Percentiles rank a stretch among this genome's conserved stretches.
Conservation (phyloP, 2,329 filamentous ascomycete species). For the Mollisia scopiformis region DNA sequence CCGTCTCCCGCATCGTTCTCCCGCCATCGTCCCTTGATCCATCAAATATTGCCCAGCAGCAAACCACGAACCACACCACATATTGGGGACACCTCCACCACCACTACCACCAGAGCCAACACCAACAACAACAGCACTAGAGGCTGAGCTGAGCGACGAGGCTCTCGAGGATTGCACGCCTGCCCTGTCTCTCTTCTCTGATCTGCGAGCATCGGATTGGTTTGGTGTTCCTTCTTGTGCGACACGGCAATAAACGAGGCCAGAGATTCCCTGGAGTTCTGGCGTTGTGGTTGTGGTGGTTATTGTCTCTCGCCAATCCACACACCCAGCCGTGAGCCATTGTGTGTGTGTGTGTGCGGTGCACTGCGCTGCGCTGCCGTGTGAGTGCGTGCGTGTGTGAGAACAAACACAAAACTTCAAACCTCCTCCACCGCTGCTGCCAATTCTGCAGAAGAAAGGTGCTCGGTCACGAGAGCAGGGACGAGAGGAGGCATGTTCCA, state of each 20-base stretch:
- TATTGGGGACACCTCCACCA: neutral
- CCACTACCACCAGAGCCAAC: no score
- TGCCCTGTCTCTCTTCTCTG: no score
- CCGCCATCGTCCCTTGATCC: neutral
- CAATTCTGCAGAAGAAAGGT: no score
- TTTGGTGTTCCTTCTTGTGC: neutral
- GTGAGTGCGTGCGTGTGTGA: no score
- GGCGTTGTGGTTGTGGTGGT: neutral
- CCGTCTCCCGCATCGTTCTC: neutral
- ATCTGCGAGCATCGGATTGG: no score
- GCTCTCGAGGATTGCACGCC: neutral
- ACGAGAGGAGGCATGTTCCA: constrained; percentile 33
- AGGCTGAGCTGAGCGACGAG: neutral
- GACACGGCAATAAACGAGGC: neutral
- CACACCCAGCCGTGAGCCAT: no score
- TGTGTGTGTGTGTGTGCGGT: no score
- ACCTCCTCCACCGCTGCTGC: no score
- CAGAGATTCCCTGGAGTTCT: neutral
- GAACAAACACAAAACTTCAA: no score
- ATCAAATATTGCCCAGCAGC: neutral
- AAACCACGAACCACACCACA: no score
- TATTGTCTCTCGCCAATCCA: neutral
- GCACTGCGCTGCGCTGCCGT: neutral
- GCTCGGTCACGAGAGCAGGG: neutral
- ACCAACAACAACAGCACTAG: no score